Percentiles rank a stretch among this genome's conserved stretches.
Evolutionary conservation across 768 basidiomycete species (phyloP).

Genomic region (Podaxis sp.): DNA sequence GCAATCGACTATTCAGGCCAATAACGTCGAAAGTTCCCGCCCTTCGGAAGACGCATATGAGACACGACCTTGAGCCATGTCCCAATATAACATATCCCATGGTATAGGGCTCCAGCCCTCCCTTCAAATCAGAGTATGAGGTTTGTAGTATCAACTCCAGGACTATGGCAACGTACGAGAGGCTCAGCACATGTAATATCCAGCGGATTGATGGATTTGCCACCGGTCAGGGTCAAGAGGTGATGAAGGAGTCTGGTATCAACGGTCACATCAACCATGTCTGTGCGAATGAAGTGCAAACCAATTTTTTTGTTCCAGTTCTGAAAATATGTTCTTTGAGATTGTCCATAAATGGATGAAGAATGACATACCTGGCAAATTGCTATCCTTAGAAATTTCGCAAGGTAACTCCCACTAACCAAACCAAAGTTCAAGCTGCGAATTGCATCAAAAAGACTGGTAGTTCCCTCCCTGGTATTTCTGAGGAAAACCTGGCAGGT

Average conservation of each 20-base stretch:
- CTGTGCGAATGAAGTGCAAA: background rate
- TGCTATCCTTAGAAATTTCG: background rate
- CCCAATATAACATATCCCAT: background rate
- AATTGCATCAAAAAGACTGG: background rate
- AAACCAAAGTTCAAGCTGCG: background rate
- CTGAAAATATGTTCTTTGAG: background rate
- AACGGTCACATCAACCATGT: background rate
- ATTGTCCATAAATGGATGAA: background rate
- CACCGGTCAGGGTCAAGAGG: background rate
- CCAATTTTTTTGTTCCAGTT: background rate
- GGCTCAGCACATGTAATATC: background rate
- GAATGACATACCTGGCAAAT: background rate
- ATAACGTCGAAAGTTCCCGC: background rate
- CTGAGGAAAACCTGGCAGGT: background rate
- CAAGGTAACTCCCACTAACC: background rate
- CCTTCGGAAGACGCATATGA: background rate
- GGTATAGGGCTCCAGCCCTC: background rate
- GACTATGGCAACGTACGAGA: background rate
- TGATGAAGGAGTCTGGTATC: background rate
- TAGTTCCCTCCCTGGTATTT: background rate
- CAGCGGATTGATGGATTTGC: constrained; percentile 6
- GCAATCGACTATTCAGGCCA: background rate
- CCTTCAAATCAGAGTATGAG: background rate
- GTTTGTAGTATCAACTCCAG: background rate
- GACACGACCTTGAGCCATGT: background rate